Conservation (phyloP, 768 basidiomycete species). For the Kwoniella botswanensis region DNA sequence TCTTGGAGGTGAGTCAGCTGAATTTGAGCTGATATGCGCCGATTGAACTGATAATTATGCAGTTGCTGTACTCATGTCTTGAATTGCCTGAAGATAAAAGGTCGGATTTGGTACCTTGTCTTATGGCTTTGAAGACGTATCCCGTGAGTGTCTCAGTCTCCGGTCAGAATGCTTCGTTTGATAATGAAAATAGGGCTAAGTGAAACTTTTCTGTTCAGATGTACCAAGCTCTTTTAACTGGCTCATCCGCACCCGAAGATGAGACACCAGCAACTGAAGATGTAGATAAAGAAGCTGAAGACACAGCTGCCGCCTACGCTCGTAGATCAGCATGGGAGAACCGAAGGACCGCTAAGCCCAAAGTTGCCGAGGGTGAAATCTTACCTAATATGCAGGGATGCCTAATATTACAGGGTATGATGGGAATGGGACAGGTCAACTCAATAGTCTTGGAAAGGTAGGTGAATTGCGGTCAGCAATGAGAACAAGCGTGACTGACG, state of each 20-base stretch:
- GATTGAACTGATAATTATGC: background rate
- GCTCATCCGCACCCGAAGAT: conserved; percentile 26
- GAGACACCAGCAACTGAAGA: conserved; percentile 21
- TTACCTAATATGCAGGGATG: conserved; percentile 83
- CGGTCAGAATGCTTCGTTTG: too few relatives aligned
- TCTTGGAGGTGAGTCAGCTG: conserved; percentile 65
- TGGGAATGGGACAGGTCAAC: conserved; percentile 73
- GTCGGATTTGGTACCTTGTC: conserved; percentile 69
- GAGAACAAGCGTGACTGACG: background rate
- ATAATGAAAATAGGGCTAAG: background rate
- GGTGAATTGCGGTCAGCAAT: conserved; percentile 16
- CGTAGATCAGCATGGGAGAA: conserved; percentile 49
- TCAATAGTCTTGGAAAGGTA: conserved; percentile 74
- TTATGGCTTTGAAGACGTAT: conserved; percentile 62
- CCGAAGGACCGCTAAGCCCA: conserved; percentile 42
- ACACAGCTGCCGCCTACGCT: conserved; percentile 49
- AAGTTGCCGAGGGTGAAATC: conserved; percentile 57
- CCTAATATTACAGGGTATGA: conserved; percentile 79
- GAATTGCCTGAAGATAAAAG: conserved; percentile 65
- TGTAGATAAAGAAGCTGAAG: conserved; percentile 47
- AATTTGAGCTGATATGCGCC: background rate
- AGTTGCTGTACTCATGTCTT: conserved; percentile 71
- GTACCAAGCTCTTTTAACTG: conserved; percentile 47
- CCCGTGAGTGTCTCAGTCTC: conserved; percentile 43
- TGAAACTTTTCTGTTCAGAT: conserved; percentile 23